Conservation (phyloP, 192 early-diverging fungal species). For the Coemansia sp. region DNA sequence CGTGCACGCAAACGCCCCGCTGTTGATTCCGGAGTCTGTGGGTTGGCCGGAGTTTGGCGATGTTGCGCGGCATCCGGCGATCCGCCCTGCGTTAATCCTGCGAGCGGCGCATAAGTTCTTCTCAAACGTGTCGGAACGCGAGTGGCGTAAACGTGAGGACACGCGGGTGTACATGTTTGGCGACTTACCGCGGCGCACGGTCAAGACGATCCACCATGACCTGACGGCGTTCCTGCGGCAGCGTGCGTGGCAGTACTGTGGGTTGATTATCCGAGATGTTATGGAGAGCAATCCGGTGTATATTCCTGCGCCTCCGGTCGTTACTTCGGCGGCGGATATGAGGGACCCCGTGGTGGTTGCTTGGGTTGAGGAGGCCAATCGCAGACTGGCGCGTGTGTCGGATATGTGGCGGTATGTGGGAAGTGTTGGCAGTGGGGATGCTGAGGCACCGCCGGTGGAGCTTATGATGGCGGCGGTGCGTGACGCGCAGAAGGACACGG, state of each 20-base stretch:
- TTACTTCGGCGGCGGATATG: too few species aligned
- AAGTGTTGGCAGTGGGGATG: constrained; percentile 10
- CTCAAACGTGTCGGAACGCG: constrained; percentile 69
- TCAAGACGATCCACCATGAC: constrained; percentile 88
- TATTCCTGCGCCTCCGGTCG: constrained; percentile 14
- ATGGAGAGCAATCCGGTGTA: constrained; percentile 22
- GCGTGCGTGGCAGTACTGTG: constrained; percentile 37
- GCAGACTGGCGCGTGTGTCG: constrained; percentile 18
- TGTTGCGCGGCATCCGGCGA: constrained; percentile 8
- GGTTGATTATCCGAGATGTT: constrained; percentile 33
- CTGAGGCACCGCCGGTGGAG: constrained; percentile 8
- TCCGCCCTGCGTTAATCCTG: constrained; percentile 53
- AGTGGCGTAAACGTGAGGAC: constrained; percentile 80
- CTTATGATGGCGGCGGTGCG: constrained; percentile 30
- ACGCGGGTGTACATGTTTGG: constrained; percentile 63
- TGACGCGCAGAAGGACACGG: constrained; percentile 18
- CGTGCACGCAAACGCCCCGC: neutral
- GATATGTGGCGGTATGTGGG: constrained; percentile 40
- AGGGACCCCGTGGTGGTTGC: constrained; percentile 9
- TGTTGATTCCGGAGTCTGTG: neutral
- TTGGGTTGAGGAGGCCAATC: constrained; percentile 28
- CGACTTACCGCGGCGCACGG: constrained; percentile 92
- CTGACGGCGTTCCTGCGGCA: constrained; percentile 58
- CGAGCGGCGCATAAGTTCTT: constrained; percentile 82
- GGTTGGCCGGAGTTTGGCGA: constrained; percentile 15